Base-by-base conservation (phyloP, 75 land plant species). In the Cunninghamia lanceolata region DNA sequence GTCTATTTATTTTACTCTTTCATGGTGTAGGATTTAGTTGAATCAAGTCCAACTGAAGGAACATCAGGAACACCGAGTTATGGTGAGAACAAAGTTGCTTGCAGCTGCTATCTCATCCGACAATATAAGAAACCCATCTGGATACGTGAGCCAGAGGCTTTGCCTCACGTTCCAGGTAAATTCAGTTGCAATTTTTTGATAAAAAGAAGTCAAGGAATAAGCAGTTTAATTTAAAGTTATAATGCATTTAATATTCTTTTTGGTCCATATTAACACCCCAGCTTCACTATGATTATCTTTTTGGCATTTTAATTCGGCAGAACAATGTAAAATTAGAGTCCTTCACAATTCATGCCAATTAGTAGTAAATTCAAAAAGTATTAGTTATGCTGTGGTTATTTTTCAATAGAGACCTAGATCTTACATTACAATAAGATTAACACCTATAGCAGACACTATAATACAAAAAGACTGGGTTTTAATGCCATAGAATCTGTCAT, bases 91-190 rank as follows among this genome's bases (percentile, higher is more conserved):
- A 78, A 42, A 13, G 45, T 21, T 78, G n/a, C n/a, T 40, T 78
- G 46, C 46, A 78, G 82, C 82, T n/a, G 30, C 47, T 40, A 19
- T 42, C 7, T 42, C 43, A 2, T 78, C n/a, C 28, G 11, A 78
- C 82, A 78, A 78, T 78, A 78, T 78, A 78, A 47, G 82, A 78
- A 78, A 9, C 82, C 82, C n/a, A 42, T 10, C 45, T 78, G 82
- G 82, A 78, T 78, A 78, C n/a, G 11, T 78, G 82, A 78, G 25
- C 82, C 45, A 78, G 82, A 78, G 45, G 82, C 82, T 78, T 78
- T 78, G 47, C 82, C 82, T 17, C 45, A 30, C 2, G 47, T 78
- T 42, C 82, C 82, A 42, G 82, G 81, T 78, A 78, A 78, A 35
- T 78, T 78, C 47, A 78, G 45, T 78, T 25, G 28, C 45, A 39